A percentile compares a stretch with the other conserved stretches of the same genome.
These are phyloP conservation scores for Aspergillus pseudotamarii DNA, from an alignment of 2,329 filamentous ascomycete species.

Conservation along the genomic window DNA sequence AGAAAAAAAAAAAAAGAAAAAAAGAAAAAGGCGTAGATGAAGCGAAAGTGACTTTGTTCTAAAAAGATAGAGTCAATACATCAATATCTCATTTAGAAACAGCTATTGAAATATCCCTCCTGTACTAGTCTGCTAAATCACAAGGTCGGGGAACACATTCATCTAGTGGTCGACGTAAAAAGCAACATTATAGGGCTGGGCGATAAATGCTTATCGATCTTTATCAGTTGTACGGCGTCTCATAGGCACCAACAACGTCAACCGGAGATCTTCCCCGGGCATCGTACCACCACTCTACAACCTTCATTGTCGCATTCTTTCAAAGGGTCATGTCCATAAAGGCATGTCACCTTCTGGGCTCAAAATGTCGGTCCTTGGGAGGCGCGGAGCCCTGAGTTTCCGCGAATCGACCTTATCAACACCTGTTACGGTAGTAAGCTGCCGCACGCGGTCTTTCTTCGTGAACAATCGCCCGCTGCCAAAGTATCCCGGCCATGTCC, in stretches of 20 bases:
- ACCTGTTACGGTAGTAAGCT: slow-evolving; percentile 11
- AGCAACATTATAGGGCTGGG: background rate
- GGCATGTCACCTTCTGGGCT: background rate
- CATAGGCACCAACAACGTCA: slow-evolving; percentile 14
- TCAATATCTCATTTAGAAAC: background rate
- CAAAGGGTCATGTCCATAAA: slow-evolving; percentile 16
- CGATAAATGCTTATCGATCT: slow-evolving; percentile 19
- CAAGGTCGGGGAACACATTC: background rate
- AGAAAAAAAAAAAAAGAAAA: background rate
- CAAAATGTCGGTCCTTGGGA: slow-evolving; percentile 35
- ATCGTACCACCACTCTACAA: slow-evolving; percentile 23
- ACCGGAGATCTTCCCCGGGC: slow-evolving; percentile 16
- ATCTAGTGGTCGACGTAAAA: background rate
- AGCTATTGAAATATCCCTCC: background rate
- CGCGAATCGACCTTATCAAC: slow-evolving; percentile 16
- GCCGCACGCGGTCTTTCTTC: slow-evolving; percentile 64
- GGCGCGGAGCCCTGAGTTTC: slow-evolving; percentile 19
- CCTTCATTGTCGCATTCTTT: slow-evolving; percentile 1
- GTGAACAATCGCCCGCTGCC: slow-evolving; percentile 81
- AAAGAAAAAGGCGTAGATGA: background rate
- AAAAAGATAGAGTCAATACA: background rate
- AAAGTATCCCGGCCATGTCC: slow-evolving; percentile 91
- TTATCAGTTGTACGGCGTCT: slow-evolving; percentile 24
- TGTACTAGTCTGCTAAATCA: background rate
- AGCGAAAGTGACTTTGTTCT: background rate